Conservation (phyloP, 2,329 filamentous ascomycete genomes). For the Trichoderma guizhouense region DNA sequence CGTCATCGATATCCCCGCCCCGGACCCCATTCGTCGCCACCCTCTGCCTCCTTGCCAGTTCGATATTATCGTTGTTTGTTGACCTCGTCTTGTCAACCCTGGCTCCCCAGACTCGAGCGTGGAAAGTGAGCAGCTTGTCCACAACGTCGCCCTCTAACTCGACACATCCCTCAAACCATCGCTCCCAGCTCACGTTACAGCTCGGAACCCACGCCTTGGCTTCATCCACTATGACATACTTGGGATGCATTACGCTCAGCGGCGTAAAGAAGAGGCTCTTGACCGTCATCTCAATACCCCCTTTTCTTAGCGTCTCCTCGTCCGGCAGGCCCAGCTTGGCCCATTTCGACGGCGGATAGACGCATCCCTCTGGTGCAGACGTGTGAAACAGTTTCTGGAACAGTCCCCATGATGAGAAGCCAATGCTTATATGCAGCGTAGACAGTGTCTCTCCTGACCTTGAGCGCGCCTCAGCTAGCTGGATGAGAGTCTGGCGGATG, state of each 20-base stretch:
- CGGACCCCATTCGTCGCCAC: background rate
- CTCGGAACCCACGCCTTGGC: slow-evolving; percentile 66
- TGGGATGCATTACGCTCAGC: slow-evolving; percentile 84
- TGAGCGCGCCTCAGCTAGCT: slow-evolving; percentile 50
- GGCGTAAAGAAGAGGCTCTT: slow-evolving; percentile 79
- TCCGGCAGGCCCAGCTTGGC: slow-evolving; percentile 61
- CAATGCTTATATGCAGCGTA: slow-evolving; percentile 62
- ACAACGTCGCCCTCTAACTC: slow-evolving; percentile 63
- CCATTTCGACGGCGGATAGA: slow-evolving; percentile 62
- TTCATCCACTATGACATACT: slow-evolving; percentile 73
- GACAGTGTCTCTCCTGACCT: slow-evolving; percentile 24
- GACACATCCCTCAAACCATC: slow-evolving; percentile 80
- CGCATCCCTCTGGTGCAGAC: slow-evolving; percentile 56
- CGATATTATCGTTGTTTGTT: background rate
- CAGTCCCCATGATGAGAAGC: slow-evolving; percentile 70
- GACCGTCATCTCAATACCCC: slow-evolving; percentile 63
- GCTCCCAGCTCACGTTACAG: slow-evolving; percentile 82
- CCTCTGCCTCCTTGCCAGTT: background rate
- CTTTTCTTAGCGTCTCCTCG: slow-evolving; percentile 47
- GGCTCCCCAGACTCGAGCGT: slow-evolving; percentile 61
- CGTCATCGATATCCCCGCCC: background rate
- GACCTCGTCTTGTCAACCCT: slow-evolving; percentile 21
- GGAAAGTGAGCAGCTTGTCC: slow-evolving; percentile 61
- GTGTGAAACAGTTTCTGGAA: slow-evolving; percentile 74
- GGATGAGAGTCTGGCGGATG: slow-evolving; percentile 55